A percentile compares a stretch with the other conserved stretches of the same genome.
These are phyloP conservation scores for Thymus mandschuricus DNA, from an alignment of 257 asterid genomes.

Conservation along the genomic window DNA sequence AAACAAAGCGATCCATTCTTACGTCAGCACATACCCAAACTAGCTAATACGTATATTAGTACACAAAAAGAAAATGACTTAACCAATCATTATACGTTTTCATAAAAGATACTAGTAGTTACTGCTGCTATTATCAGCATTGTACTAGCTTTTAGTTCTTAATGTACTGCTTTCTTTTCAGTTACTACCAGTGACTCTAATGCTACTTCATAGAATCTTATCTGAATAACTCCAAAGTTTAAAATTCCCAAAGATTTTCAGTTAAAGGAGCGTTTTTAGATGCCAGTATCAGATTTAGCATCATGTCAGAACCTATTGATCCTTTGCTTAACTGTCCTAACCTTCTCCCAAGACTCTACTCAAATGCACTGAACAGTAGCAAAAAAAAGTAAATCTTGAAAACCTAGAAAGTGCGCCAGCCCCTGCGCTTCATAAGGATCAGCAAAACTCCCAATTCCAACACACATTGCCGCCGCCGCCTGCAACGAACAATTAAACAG, in stretches of 20 bases:
- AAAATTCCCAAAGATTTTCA: conserved; percentile 7
- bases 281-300: not conserved
- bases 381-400: conserved; percentile 21
- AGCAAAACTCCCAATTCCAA: conserved; percentile 88
- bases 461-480: conserved; percentile 99
- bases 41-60: not conserved
- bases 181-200: not conserved
- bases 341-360: not conserved
- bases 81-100: not conserved
- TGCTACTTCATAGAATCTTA: conserved; percentile 19
- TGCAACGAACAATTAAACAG: conserved; percentile 32
- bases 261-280: not conserved
- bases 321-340: not conserved
- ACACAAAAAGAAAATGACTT: not conserved
- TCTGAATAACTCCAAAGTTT: conserved; percentile 9
- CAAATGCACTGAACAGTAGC: conserved; percentile 21
- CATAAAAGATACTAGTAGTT: not conserved
- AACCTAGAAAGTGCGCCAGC: conserved; percentile 95
- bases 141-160: conserved; percentile 9
- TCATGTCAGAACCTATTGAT: conserved; percentile 7
- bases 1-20: not conserved
- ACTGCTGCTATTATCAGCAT: conserved; percentile 14
- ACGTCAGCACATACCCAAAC: not conserved
- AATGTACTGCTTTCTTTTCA: conserved; percentile 4
- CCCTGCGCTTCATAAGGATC: conserved; percentile 99